phyloP scores from a whole-genome alignment of 2,329 filamentous ascomycete genomes.

The Penicillium oxalicum region DNA sequence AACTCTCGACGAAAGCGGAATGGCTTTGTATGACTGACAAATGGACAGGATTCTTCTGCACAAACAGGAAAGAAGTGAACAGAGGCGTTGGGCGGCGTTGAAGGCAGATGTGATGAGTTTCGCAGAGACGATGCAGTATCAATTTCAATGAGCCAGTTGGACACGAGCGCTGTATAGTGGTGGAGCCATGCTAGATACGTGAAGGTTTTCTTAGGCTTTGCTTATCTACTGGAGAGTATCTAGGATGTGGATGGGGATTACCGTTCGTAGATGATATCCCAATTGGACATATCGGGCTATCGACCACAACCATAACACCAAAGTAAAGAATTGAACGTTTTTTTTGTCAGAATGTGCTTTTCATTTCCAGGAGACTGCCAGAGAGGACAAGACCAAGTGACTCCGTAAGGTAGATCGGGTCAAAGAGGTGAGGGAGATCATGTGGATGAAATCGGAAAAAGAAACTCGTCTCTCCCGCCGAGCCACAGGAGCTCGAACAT shows the following conservation, averaged over 20 bases:
- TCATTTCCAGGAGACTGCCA: slow-evolving; percentile 28
- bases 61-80: slow-evolving; percentile 31
- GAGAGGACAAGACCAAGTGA: slow-evolving; percentile 25
- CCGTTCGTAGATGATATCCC: too few species aligned
- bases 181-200: too few species aligned
- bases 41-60: slow-evolving; percentile 27
- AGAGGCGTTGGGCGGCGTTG: background rate
- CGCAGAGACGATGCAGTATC: too few species aligned
- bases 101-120: background rate
- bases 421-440: slow-evolving; percentile 24
- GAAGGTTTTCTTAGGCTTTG: too few species aligned
- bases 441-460: slow-evolving; percentile 19
- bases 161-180: too few species aligned
- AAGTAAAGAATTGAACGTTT: slow-evolving; percentile 20
- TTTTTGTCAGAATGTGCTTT: slow-evolving; percentile 24
- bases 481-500: slow-evolving; percentile 3
- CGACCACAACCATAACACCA: slow-evolving; percentile 2
- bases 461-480: slow-evolving; percentile 10
- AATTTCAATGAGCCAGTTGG: too few species aligned
- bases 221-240: too few species aligned
- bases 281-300: background rate
- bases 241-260: too few species aligned
- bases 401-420: slow-evolving; percentile 21
- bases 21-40: background rate
- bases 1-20: too few species aligned